phyloP scores from a whole-genome alignment of 140 eudicot genomes.

The Flaveria floridana region DNA sequence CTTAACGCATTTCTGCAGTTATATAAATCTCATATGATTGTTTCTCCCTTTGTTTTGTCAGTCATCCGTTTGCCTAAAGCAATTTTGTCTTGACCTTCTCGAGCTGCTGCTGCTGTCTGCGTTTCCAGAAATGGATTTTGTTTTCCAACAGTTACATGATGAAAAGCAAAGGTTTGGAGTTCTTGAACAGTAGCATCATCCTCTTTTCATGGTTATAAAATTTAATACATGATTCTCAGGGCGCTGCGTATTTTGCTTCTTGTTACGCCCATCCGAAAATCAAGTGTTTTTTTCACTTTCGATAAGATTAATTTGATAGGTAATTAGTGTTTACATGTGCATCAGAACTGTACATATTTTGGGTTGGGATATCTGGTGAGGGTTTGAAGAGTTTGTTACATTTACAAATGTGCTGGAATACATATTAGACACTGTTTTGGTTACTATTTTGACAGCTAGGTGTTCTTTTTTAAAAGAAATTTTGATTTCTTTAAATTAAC shows the following conservation, averaged over 20 bases:
- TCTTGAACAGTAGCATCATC: constrained; percentile 38
- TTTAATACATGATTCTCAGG: constrained; percentile 27
- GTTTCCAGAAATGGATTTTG: constrained; percentile 73
- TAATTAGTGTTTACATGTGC: constrained; percentile 28
- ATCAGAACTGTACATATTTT: constrained; percentile 38
- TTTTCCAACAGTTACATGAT: constrained; percentile 62
- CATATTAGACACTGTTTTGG: constrained; percentile 22
- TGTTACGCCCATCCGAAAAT: constrained; percentile 15
- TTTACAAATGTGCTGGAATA: constrained; percentile 27
- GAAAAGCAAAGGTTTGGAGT: constrained; percentile 78
- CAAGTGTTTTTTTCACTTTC: not conserved
- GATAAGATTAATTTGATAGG: constrained; percentile 8
- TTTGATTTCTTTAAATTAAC: not conserved
- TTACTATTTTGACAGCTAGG: constrained; percentile 3
- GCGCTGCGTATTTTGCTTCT: constrained; percentile 22
- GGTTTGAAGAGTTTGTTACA: constrained; percentile 28
- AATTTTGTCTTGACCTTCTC: constrained; percentile 66
- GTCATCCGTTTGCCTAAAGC: constrained; percentile 91
- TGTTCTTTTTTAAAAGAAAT: not conserved
- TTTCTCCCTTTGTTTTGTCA: constrained; percentile 30
- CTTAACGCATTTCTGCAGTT: not conserved
- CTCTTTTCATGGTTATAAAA: constrained; percentile 1
- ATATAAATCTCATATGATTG: not conserved
- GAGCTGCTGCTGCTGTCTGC: constrained; percentile 74
- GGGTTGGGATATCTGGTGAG: constrained; percentile 18